Evolutionary conservation across 768 basidiomycete species (phyloP), one percentile per base, ranked within the genome.

Genomic region (Russula earlei): DNA sequence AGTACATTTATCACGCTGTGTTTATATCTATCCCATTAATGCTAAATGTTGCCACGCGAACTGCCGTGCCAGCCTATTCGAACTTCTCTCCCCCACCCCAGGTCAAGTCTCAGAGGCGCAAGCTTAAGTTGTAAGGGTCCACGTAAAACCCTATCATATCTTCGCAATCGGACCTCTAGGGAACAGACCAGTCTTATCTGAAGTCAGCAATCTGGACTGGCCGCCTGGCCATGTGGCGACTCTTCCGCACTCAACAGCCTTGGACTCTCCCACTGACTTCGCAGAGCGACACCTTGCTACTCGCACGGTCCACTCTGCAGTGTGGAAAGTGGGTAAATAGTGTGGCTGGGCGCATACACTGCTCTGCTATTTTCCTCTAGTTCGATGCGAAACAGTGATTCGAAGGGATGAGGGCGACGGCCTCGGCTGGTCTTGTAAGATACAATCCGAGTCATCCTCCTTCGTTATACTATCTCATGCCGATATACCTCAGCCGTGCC

Each of bases 401-500:
- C 17, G 29, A 48, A 20, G 4, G 20, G 47, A 48, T 4, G n/a
- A n/a, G 33, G 7, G 22, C 22, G 34, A 20, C 10, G 7, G 17
- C 20, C 11, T 11, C 12, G 10, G 19, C 31, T 2, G 25, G 14
- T 43, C 40, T 20, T 36, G 14, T 29, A 43, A 19, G 24, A 9
- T 48, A 29, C 7, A 27, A 29, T 5, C 4, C 12, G 12, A 15
- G 19, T 11, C 7, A n/a, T 4, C 34, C 42, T 36, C 33, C 56
- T 15, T 20, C 12, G 25, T 58, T 49, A 44, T 24, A 12, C 42
- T 45, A 9, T 38, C 7, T 40, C 29, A 31, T n/a, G 36, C n/a
- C 31, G 27, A 27, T 49, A 45, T n/a, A 63, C 46, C 25, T 58
- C 63, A 4, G 84, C 76, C 19, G 78, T 60, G 11, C 88, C 88